A percentile compares a stretch with the other conserved stretches of the same genome.
phyloP scores from a whole-genome alignment of 2,329 filamentous ascomycete genomes.

The Xylaria sp. region DNA sequence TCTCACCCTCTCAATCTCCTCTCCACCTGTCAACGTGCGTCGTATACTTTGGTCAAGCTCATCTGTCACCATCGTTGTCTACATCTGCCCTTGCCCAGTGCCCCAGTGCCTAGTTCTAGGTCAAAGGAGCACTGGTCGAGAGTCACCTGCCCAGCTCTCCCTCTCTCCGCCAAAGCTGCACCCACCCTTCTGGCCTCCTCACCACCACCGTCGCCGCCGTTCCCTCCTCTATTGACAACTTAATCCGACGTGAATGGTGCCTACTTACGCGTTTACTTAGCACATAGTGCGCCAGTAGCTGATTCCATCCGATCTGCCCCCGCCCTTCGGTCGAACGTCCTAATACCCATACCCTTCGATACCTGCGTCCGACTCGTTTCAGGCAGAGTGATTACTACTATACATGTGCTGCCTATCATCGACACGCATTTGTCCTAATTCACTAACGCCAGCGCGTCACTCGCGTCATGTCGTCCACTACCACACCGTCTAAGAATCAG shows the following conservation, averaged over 20 bases:
- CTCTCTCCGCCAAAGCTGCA: background rate
- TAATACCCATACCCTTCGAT: constrained; percentile 1
- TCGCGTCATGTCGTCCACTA: constrained; percentile 32
- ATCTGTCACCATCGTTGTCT: background rate
- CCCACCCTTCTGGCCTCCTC: background rate
- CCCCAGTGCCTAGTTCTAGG: too few species aligned
- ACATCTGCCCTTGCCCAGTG: background rate
- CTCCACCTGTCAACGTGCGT: background rate
- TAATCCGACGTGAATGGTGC: constrained; percentile 11
- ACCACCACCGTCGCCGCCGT: background rate
- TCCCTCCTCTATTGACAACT: background rate
- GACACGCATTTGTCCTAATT: constrained; percentile 12
- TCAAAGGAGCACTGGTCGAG: background rate
- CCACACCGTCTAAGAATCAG: constrained; percentile 26
- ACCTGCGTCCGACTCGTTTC: background rate
- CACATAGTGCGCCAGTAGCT: background rate
- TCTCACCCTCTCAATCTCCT: background rate
- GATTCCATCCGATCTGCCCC: constrained; percentile 5
- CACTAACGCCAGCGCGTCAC: constrained; percentile 30
- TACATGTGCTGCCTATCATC: constrained; percentile 16
- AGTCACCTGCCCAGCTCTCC: background rate
- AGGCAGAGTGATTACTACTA: constrained; percentile 9
- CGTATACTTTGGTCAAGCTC: background rate
- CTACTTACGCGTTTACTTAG: constrained; percentile 5
- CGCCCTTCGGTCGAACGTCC: constrained; percentile 7